These are phyloP conservation scores for Alternaria ethzedia DNA, from an alignment of 2,329 filamentous ascomycete species.

Conservation along the genomic window DNA sequence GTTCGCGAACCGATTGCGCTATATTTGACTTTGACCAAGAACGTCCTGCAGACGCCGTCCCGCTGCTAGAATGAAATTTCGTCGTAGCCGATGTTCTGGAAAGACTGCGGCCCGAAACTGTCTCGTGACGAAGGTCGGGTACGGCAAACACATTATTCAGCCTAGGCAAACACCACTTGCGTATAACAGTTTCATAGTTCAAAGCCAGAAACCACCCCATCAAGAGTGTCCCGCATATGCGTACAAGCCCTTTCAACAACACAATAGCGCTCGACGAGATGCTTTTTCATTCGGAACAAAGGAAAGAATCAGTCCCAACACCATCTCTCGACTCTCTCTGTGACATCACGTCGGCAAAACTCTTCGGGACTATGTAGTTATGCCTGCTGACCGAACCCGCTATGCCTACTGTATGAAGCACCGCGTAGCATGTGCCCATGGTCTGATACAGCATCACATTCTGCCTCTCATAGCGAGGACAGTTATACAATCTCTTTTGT, in stretches of 20 bases:
- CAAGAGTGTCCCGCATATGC: not conserved
- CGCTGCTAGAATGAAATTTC: not conserved
- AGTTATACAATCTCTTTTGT: not conserved
- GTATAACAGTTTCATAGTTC: not conserved
- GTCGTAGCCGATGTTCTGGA: conserved; percentile 12
- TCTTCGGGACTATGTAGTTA: not conserved
- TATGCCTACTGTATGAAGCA: not conserved
- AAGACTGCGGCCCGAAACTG: conserved; percentile 10
- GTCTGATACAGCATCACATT: not conserved
- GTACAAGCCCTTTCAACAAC: not conserved
- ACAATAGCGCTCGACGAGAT: not conserved
- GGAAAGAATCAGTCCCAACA: not conserved
- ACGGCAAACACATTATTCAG: not conserved
- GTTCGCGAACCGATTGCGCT: not conserved
- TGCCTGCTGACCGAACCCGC: not conserved
- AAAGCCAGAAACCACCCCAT: not conserved
- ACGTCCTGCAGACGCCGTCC: conserved; percentile 2
- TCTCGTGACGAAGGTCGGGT: not conserved
- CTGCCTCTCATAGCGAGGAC: not conserved
- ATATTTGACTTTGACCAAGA: conserved; percentile 4
- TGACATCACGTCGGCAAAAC: not conserved
- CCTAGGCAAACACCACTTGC: not conserved
- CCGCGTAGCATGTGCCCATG: not conserved
- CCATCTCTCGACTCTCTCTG: not conserved
- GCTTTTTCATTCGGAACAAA: conserved; percentile 6